Evolutionary conservation across 768 basidiomycete species (phyloP).

Genomic region (Naganishia kalamii): DNA sequence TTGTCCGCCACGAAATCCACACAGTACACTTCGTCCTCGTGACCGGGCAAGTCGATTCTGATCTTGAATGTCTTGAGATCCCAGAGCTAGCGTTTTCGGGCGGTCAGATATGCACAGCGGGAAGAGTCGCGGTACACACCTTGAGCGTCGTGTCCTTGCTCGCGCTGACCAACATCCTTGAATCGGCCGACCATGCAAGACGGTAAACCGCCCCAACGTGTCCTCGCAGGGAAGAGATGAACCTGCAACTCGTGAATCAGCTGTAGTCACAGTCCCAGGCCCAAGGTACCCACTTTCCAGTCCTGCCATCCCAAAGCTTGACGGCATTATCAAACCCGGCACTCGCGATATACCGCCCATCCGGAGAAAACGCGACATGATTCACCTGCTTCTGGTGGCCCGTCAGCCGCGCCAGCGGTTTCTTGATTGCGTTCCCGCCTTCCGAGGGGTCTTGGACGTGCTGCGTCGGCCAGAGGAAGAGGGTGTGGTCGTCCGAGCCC

Average conservation of each 20-base stretch:
- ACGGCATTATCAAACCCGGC: conserved; percentile 87
- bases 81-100: conserved; percentile 64
- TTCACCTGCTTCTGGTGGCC: conserved; percentile 93
- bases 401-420: conserved; percentile 70
- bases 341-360: conserved; percentile 83
- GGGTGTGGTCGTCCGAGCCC: conserved; percentile 94
- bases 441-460: conserved; percentile 42
- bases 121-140: conserved; percentile 50
- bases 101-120: not conserved
- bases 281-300: conserved; percentile 49
- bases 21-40: conserved; percentile 96
- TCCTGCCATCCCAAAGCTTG: conserved; percentile 75
- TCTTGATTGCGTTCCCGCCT: conserved; percentile 51
- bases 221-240: conserved; percentile 80
- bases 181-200: conserved; percentile 91
- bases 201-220: conserved; percentile 93
- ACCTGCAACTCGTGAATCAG: conserved; percentile 59
- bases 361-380: conserved; percentile 90
- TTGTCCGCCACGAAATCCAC: conserved; percentile 99
- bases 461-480: conserved; percentile 88
- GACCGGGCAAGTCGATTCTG: conserved; percentile 85
- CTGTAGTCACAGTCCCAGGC: too few species aligned
- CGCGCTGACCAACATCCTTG: conserved; percentile 81
- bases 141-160: conserved; percentile 95
- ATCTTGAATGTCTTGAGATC: conserved; percentile 94